Evolutionary conservation across 73 alveolate genomes (phyloP).

Genomic region (Stentor roeselii): DNA sequence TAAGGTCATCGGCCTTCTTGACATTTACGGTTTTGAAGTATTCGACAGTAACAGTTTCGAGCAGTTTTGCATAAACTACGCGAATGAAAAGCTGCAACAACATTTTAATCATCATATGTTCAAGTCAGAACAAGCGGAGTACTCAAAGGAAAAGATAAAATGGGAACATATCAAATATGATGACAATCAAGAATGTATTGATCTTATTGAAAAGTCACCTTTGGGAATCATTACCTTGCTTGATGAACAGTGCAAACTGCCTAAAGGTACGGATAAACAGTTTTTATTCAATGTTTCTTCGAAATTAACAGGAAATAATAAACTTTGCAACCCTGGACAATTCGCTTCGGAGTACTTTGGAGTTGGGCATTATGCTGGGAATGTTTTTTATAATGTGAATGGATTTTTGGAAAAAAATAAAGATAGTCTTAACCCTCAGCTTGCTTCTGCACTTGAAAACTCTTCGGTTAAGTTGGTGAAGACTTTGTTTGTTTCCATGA

Average conservation of each 20-base stretch:
- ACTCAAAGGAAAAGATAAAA: slow-evolving; percentile 73
- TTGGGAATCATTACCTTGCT: slow-evolving; percentile 76
- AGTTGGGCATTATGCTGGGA: slow-evolving; percentile 93
- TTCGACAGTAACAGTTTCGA: slow-evolving; percentile 93
- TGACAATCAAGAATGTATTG: slow-evolving; percentile 88
- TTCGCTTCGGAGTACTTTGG: slow-evolving; percentile 40
- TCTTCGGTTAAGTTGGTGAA: slow-evolving; percentile 46
- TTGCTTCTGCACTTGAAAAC: slow-evolving; percentile 48
- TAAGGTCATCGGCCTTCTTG: slow-evolving; percentile 71
- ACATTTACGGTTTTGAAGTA: slow-evolving; percentile 97
- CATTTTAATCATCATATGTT: slow-evolving; percentile 88
- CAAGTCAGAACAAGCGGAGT: slow-evolving; percentile 76
- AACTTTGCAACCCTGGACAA: slow-evolving; percentile 23
- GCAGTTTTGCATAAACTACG: slow-evolving; percentile 95
- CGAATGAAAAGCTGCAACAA: slow-evolving; percentile 96
- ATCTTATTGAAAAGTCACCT: slow-evolving; percentile 79
- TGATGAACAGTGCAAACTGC: slow-evolving; percentile 73
- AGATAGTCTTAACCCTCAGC: slow-evolving; percentile 76
- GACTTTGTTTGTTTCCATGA: neutral
- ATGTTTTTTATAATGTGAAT: slow-evolving; percentile 69
- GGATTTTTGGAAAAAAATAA: slow-evolving; percentile 87
- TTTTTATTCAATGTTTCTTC: slow-evolving; percentile 49
- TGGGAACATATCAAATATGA: slow-evolving; percentile 70
- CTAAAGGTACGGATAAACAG: slow-evolving; percentile 64
- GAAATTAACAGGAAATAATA: neutral